Base-by-base conservation (phyloP, 352 stramenopile species). In the Globisporangium rhizosaccharum region DNA sequence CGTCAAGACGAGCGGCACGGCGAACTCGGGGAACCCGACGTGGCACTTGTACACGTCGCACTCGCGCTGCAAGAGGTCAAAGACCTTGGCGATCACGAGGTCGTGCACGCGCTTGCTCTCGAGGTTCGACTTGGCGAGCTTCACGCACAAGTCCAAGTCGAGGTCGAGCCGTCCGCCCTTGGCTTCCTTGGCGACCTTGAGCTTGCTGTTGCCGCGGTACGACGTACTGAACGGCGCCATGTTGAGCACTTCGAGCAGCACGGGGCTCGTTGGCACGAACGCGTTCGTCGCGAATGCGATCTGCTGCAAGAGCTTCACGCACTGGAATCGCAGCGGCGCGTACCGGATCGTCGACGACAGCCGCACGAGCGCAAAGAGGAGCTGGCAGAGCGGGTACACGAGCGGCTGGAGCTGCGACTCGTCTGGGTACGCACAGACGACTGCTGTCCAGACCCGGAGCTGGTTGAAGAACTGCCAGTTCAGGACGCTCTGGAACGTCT, bases 401-500 rank as follows among this genome's bases (percentile, higher is more conserved):
- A 99, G 85, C 9, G 91, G 85, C 59, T 83, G 76, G 37, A 99
- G 84, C 70, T 98, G 82, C 57, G 75, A 78, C 47, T 86, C 84
- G 3, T 67, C 75, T 20, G 82, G 85, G 65, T 97, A 94, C 33
- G 91, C 91, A 59, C 85, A 90, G 52, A 99, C 76, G 1, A 99
- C 95, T 6, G 96, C 96, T 42, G 92, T 92, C 97, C 96, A 99
- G 5, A 99, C 76, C 51, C 96, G 95, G 33, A 99, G 66, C 63
- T 97, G 98, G 75, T 99, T 97, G 56, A 99, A 82, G 60, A 98
- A 99, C 74, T 99, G 97, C 97, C 97, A 99, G 71, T 96, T 98
- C 58, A 97, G 94, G 30, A 98, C 79, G 56, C 63, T 63, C 72
- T 92, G 83, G 64, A 97, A 87, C 23, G 82, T 82, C 54, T 98